Evolutionary conservation across 108 stramenopile genomes (phyloP).

Genomic region (Cyclotella choctawhatcheeana): DNA sequence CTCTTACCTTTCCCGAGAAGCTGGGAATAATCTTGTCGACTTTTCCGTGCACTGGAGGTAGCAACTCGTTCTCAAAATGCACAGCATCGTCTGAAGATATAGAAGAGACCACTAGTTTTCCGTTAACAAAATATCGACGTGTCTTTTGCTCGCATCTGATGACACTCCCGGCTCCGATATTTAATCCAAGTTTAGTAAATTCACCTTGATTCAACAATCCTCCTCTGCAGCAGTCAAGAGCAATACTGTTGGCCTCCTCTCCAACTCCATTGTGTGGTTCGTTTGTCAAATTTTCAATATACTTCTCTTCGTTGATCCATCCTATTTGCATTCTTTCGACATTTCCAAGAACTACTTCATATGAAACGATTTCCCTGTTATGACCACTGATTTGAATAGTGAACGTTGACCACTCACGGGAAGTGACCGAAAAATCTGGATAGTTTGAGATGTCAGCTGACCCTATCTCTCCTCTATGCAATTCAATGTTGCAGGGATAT

Average conservation of each 20-base stretch:
- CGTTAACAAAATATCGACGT: constrained; percentile 46
- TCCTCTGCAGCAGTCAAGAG: constrained; percentile 50
- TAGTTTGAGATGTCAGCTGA: constrained; percentile 38
- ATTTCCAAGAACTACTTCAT: constrained; percentile 45
- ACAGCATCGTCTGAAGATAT: constrained; percentile 50
- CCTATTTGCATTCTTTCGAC: constrained; percentile 53
- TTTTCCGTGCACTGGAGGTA: constrained; percentile 23
- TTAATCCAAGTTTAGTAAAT: constrained; percentile 49
- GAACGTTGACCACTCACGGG: constrained; percentile 49
- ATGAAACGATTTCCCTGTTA: constrained; percentile 44
- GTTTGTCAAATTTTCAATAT: constrained; percentile 33
- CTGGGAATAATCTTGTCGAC: constrained; percentile 35
- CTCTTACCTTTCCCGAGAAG: constrained; percentile 30
- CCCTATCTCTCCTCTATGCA: constrained; percentile 32
- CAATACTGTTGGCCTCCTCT: constrained; percentile 43
- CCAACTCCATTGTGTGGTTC: constrained; percentile 55
- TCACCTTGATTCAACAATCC: constrained; percentile 48
- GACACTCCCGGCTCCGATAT: constrained; percentile 39
- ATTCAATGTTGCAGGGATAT: too few relatives aligned
- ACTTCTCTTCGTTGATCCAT: constrained; percentile 37
- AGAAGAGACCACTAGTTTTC: constrained; percentile 42
- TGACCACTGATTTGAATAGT: constrained; percentile 47
- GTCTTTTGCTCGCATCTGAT: constrained; percentile 48
- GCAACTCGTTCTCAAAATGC: constrained; percentile 33
- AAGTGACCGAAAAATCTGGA: constrained; percentile 27